Evolutionary conservation across 805 yeast species (phyloP).

Genomic region (Millerozyma acaciae): DNA sequence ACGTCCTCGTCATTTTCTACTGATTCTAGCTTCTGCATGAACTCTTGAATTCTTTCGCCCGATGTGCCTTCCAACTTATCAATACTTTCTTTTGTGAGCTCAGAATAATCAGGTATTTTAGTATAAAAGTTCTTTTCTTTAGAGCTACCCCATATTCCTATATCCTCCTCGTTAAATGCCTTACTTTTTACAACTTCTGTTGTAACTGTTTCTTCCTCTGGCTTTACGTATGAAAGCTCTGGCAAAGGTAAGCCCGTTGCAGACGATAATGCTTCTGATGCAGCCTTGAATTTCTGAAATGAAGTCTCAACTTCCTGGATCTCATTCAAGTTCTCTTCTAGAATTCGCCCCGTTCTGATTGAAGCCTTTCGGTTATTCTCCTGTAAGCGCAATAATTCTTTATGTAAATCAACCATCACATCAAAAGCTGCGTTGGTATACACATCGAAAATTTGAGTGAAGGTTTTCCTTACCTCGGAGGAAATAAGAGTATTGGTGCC

Average conservation of each 20-base stretch:
- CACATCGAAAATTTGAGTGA: conserved; percentile 36
- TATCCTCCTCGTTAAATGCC: conserved; percentile 20
- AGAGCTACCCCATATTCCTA: conserved; percentile 58
- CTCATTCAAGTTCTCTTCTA: conserved; percentile 41
- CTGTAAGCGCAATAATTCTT: conserved; percentile 30
- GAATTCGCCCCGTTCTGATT: conserved; percentile 61
- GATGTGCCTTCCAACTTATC: conserved; percentile 8
- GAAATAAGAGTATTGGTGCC: conserved; percentile 23
- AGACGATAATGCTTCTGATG: conserved; percentile 43
- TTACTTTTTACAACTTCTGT: conserved; percentile 20
- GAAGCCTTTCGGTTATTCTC: conserved; percentile 49
- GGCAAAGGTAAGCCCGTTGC: conserved; percentile 26
- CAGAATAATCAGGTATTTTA: conserved; percentile 42
- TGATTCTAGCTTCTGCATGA: conserved; percentile 41
- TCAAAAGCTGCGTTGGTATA: conserved; percentile 43
- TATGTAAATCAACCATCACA: conserved; percentile 31
- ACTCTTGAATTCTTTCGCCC: conserved; percentile 39
- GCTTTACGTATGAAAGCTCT: conserved; percentile 13
- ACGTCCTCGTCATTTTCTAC: conserved; percentile 46
- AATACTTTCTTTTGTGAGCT: conserved; percentile 11
- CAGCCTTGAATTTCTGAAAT: conserved; percentile 42
- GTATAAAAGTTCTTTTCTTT: conserved; percentile 65
- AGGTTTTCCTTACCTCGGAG: conserved; percentile 18
- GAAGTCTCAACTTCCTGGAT: conserved; percentile 27
- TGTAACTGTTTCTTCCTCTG: conserved; percentile 13